Evolutionary conservation across 257 asterid genomes (phyloP), one percentile per base, ranked within the genome.

Genomic region (Phtheirospermum japonicum): DNA sequence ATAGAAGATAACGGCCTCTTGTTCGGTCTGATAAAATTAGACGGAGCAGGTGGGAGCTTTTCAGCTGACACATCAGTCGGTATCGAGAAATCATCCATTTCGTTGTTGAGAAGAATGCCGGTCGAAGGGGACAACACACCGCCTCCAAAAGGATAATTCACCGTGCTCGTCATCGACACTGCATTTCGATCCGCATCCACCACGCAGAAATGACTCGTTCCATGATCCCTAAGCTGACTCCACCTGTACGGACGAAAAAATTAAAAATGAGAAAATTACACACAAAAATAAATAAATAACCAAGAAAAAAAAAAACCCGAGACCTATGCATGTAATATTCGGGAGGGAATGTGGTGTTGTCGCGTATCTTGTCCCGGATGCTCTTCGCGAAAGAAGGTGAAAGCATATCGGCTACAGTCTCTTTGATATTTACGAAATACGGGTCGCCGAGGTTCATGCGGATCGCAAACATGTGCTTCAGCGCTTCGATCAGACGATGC

Each of bases 391-490:
- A 92, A 59, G 83, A 79, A 16, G 83, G 85, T 61, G 94, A 89
- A 58, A 83, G 87, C 99, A 92, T 92, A 61, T 84, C 83, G 0
- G 87, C 76, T 49, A 79, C 67, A 2, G 82, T 82, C 43, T 60
- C 59, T 39, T 66, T 64, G 73, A 84, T 61, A 57, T 84, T 50
- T 9, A 78, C 95, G 43, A 92, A 92, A 18, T 17, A 50, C 0
- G 99, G 99, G 36, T 89, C 97, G 6, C 99, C 99, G 6, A 92
- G 79, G 48, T 83, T 66, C 97, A 92, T 89, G 19, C 94, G 79
- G 36, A 86, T 62, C 23, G 91, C 93, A 55, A 84, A 75, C 97
- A 92, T 83, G 76, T 86, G 96, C 63, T 92, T 92, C 65, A 86
- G 40, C 0, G 94, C 82, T 80, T 92, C 99, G 11, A 92, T 78